These are phyloP conservation scores for Boechera retrofracta DNA, from an alignment of 345 rosid genomes.

Conservation along the genomic window DNA sequence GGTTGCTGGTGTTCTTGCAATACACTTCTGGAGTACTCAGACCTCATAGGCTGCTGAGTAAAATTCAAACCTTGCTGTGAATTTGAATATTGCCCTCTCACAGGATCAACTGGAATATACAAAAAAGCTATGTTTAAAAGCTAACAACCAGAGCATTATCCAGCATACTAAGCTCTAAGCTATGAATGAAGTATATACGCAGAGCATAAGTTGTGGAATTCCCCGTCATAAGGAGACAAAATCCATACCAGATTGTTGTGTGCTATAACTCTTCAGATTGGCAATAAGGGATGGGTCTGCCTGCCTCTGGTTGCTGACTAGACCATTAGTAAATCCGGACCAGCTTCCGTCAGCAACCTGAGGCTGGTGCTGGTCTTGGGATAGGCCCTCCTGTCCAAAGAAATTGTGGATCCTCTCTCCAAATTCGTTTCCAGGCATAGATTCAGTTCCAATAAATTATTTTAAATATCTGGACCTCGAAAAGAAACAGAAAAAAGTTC, in stretches of 20 bases:
- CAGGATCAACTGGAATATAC: conserved; percentile 64
- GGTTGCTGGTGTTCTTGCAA: conserved; percentile 61
- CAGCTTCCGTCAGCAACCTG: conserved; percentile 69
- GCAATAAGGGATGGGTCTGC: conserved; percentile 56
- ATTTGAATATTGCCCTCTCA: conserved; percentile 54
- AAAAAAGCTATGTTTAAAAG: conserved; percentile 41
- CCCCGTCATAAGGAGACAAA: not conserved
- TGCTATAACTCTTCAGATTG: conserved; percentile 59
- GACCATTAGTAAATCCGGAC: conserved; percentile 61
- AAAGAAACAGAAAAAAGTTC: conserved; percentile 37
- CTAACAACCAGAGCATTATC: not conserved
- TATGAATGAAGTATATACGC: conserved; percentile 1
- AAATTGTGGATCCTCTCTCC: conserved; percentile 93
- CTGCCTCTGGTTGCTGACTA: conserved; percentile 70
- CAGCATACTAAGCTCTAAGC: too few species aligned
- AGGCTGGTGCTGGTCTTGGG: conserved; percentile 70
- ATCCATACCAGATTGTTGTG: conserved; percentile 70
- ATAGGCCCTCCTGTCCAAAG: conserved; percentile 71
- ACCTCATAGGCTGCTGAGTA: conserved; percentile 57
- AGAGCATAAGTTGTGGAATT: conserved; percentile 16
- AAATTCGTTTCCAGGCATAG: conserved; percentile 98
- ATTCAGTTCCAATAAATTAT: conserved; percentile 50
- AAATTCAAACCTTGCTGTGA: conserved; percentile 62
- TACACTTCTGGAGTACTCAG: conserved; percentile 62
- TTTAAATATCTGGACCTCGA: conserved; percentile 39